Conservation (phyloP, 148 eudicot genomes). For the Agrostemma githago region DNA sequence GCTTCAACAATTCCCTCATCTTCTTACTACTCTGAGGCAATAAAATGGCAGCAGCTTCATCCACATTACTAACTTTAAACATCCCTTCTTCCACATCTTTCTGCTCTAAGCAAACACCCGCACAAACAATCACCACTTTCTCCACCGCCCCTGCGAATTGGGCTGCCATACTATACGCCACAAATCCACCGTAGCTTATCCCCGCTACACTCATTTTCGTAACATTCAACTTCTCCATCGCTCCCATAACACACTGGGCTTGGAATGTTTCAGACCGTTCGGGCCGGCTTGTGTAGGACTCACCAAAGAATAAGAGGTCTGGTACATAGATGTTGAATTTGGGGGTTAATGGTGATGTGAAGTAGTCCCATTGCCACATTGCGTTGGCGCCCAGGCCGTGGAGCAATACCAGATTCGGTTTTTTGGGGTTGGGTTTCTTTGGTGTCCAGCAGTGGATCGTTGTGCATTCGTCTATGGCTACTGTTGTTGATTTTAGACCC, state of each 20-base stretch:
- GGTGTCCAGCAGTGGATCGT: slow-evolving; percentile 59
- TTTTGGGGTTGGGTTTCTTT: slow-evolving; percentile 21
- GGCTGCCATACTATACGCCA: slow-evolving; percentile 52
- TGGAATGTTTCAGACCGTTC: slow-evolving; percentile 50
- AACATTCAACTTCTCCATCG: slow-evolving; percentile 33
- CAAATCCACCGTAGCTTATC: slow-evolving; percentile 60
- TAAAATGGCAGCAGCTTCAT: slow-evolving; percentile 37
- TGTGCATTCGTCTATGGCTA: slow-evolving; percentile 39
- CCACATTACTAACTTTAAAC: slow-evolving; percentile 39
- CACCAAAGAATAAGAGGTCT: slow-evolving; percentile 53
- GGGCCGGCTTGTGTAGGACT: slow-evolving; percentile 41
- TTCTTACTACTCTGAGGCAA: slow-evolving; percentile 44
- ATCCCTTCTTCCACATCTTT: slow-evolving; percentile 43
- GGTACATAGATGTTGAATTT: slow-evolving; percentile 54
- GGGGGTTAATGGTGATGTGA: slow-evolving; percentile 17
- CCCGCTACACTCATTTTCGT: slow-evolving; percentile 40
- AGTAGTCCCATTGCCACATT: slow-evolving; percentile 65
- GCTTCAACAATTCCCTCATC: slow-evolving; percentile 37
- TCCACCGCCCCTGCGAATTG: slow-evolving; percentile 40
- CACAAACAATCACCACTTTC: slow-evolving; percentile 35
- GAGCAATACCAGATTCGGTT: slow-evolving; percentile 35
- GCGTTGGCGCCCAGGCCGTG: slow-evolving; percentile 63
- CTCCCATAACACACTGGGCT: slow-evolving; percentile 38
- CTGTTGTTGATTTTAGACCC: slow-evolving; percentile 34
- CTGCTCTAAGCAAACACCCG: slow-evolving; percentile 52